phyloP scores from a whole-genome alignment of 495 filamentous ascomycete species.

The Podospora pseudopauciseta region DNA sequence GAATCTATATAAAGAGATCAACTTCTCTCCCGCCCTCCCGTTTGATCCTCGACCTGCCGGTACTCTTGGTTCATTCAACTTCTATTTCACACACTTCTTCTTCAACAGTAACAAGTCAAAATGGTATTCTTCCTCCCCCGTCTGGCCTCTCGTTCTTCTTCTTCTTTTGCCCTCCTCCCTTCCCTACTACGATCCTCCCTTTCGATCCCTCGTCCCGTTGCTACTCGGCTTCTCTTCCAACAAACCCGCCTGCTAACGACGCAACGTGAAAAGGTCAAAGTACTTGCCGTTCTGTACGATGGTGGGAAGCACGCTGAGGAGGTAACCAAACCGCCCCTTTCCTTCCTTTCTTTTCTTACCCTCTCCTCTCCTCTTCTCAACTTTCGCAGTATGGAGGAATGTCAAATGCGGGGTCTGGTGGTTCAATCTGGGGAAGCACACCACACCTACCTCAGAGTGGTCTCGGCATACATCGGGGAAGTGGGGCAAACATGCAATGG shows the following conservation, averaged over 20 bases:
- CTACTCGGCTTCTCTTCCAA: constrained; percentile 12
- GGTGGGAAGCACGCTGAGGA: constrained; percentile 50
- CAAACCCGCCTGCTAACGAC: constrained; percentile 43
- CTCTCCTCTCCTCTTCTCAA: not conserved
- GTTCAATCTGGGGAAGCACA: not conserved
- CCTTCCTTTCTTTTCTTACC: constrained; percentile 4
- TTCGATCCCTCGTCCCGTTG: constrained; percentile 1
- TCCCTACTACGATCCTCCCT: constrained; percentile 15
- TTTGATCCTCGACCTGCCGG: not conserved
- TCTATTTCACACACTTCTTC: not conserved
- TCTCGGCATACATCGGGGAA: constrained; percentile 13
- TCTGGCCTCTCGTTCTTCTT: constrained; percentile 17
- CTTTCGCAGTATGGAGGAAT: not conserved
- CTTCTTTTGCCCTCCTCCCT: constrained; percentile 16
- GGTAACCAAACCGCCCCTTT: constrained; percentile 28
- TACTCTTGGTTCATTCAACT: not conserved
- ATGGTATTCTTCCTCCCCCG: constrained; percentile 48
- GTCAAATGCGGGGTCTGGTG: constrained; percentile 14
- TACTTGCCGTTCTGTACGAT: constrained; percentile 55
- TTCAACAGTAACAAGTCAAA: constrained; percentile 33
- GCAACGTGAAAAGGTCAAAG: constrained; percentile 54
- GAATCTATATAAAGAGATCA: not conserved
- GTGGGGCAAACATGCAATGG: constrained; percentile 8
- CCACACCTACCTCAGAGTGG: no score
- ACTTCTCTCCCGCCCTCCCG: not conserved